These are phyloP conservation scores for Hibiscus mutabilis DNA, from an alignment of 345 rosid genomes.

Conservation along the genomic window DNA sequence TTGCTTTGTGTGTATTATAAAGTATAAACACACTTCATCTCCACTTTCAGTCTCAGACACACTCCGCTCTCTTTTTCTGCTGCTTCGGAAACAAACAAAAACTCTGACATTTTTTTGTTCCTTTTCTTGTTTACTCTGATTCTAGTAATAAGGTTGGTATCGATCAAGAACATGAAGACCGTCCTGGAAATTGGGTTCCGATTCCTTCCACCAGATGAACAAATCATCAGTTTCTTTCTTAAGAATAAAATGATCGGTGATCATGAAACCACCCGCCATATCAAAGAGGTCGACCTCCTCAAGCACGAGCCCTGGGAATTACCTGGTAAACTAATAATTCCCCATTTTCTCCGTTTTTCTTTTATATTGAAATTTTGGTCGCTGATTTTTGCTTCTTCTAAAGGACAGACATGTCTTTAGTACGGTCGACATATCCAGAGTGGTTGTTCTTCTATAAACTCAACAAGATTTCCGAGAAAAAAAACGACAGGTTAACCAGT, in stretches of 20 bases:
- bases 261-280: background rate
- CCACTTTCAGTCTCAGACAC: too few species aligned
- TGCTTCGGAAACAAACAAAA: too few species aligned
- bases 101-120: too few species aligned
- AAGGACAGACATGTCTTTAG: constrained; percentile 9
- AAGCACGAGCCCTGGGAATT: constrained; percentile 46
- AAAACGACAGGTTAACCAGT: constrained; percentile 19
- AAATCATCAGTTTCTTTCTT: constrained; percentile 30
- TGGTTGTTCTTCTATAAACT: constrained; percentile 37
- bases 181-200: constrained; percentile 18
- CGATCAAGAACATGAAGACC: background rate
- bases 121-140: too few species aligned
- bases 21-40: too few species aligned
- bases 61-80: too few species aligned
- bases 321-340: constrained; percentile 16
- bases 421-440: constrained; percentile 14
- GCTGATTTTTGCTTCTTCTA: background rate
- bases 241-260: constrained; percentile 21
- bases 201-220: constrained; percentile 43
- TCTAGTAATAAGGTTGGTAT: background rate
- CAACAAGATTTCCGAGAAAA: constrained; percentile 20
- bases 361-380: background rate
- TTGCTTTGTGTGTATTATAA: too few species aligned
- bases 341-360: background rate
- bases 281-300: constrained; percentile 33